Evolutionary conservation across 306 rosid genomes (phyloP), one percentile per base, ranked within the genome.

Genomic region (Vachellia collinsii): DNA sequence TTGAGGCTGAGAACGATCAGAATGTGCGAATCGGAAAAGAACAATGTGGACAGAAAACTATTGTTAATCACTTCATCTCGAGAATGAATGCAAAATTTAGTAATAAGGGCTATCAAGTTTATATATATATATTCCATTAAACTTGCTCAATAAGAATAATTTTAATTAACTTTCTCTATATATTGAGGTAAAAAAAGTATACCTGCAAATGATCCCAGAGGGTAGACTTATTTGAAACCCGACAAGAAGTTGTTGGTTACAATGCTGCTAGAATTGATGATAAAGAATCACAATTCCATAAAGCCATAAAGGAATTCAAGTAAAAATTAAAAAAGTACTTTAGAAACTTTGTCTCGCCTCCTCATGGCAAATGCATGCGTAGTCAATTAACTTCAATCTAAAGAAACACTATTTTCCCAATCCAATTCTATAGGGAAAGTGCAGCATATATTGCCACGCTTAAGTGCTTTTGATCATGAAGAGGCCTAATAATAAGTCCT

Each of bases 191-290:
- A 83, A 83, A 86, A 86, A 81, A 83, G 44, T 25, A 6, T 65
- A 70, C 22, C 81, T 46, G 23, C 79, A 13, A 5, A 20, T n/a
- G 75, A 61, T 50, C n/a, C 17, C 69, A 70, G 54, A 65, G 75
- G 39, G 54, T 79, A 44, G 74, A 79, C 83, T 65, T 77, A 77
- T 42, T 29, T 70, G 47, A 51, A 72, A 80, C 53, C 89, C 90
- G 87, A 84, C 90, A 81, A 41, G 82, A 81, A 84, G 86, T 84
- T 87, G 87, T 87, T 64, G 78, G 87, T 83, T 84, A 84, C 86
- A 87, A 81, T 79, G 81, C 87, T 78, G 87, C 84, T 87, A 84
- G 86, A 83, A 75, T 10, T 61, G 51, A 86, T 80, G 70, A 83
- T 74, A 74, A 77, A 80, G 48, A 22, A 86, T 77, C 83, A 46